These are phyloP conservation scores for Exutisphaerella laricina DNA, from an alignment of 2,329 filamentous ascomycete species.

Conservation along the genomic window DNA sequence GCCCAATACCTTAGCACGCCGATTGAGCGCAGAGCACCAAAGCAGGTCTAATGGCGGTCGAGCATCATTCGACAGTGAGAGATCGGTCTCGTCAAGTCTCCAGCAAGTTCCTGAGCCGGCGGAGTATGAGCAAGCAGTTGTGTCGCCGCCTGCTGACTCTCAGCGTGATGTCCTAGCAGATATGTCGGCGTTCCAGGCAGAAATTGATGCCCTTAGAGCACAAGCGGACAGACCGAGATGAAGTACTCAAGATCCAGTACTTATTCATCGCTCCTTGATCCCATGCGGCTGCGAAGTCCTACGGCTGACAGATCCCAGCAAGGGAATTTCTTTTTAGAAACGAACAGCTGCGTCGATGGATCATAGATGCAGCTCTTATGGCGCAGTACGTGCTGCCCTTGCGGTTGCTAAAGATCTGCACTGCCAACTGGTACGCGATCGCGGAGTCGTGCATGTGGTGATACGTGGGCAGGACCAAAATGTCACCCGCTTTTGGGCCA, in stretches of 20 bases:
- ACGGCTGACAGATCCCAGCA: not conserved
- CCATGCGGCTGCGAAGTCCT: not conserved
- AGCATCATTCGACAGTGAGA: constrained; percentile 21
- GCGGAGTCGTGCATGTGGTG: not conserved
- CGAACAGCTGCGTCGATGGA: no score
- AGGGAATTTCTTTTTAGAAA: no score
- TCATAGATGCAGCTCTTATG: not conserved
- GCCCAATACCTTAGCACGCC: constrained; percentile 10
- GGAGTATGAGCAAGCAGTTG: constrained; percentile 10
- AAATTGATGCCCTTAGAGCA: constrained; percentile 28
- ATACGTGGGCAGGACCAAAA: not conserved
- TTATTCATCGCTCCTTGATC: no score
- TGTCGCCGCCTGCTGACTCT: constrained; percentile 7
- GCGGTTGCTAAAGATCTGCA: not conserved
- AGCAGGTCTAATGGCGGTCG: constrained; percentile 21
- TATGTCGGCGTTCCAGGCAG: constrained; percentile 29
- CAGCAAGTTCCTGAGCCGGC: constrained; percentile 17
- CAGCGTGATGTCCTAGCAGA: constrained; percentile 28
- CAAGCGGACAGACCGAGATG: constrained; percentile 9
- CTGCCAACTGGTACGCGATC: not conserved
- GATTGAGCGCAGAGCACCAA: constrained; percentile 15
- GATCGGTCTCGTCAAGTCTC: constrained; percentile 20
- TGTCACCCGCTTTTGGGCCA: not conserved
- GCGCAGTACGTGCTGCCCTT: not conserved
- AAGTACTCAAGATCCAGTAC: not conserved